These are phyloP conservation scores for Hemerocallis citrina DNA, from an alignment of 106 monocot genomes.

Conservation along the genomic window DNA sequence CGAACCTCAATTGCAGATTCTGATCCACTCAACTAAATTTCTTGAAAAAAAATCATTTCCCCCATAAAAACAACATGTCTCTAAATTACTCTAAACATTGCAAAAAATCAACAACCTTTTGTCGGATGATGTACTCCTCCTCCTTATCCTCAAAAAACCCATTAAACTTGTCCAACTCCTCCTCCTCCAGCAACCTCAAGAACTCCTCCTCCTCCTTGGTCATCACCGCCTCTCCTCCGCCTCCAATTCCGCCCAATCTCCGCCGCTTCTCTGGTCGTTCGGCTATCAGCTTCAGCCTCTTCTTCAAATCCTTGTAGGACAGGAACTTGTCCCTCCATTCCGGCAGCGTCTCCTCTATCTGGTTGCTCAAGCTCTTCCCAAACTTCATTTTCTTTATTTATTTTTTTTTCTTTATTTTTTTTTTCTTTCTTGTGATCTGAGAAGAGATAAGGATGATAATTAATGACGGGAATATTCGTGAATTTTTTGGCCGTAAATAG, in stretches of 20 bases:
- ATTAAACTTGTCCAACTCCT: slow-evolving; percentile 82
- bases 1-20: too few relatives aligned
- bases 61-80: too few relatives aligned
- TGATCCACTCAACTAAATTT: too few relatives aligned
- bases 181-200: slow-evolving; percentile 59
- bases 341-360: slow-evolving; percentile 83
- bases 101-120: slow-evolving; percentile 36
- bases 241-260: not conserved
- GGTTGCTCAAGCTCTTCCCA: slow-evolving; percentile 65
- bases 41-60: too few relatives aligned
- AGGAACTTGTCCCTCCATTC: slow-evolving; percentile 88
- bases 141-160: slow-evolving; percentile 77
- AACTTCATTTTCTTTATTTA: slow-evolving; percentile 47
- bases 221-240: not conserved
- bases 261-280: slow-evolving; percentile 25
- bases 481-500: too few relatives aligned
- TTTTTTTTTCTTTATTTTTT: too few relatives aligned
- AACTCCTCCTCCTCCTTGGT: slow-evolving; percentile 56
- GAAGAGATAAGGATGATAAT: too few relatives aligned
- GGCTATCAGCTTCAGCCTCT: slow-evolving; percentile 37
- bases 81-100: too few relatives aligned
- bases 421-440: too few relatives aligned
- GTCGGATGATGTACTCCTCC: slow-evolving; percentile 88
- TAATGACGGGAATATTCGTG: too few relatives aligned
- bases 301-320: slow-evolving; percentile 84